phyloP scores from a whole-genome alignment of 2,329 filamentous ascomycete species.

The Neopestalotiopsis sp. region DNA sequence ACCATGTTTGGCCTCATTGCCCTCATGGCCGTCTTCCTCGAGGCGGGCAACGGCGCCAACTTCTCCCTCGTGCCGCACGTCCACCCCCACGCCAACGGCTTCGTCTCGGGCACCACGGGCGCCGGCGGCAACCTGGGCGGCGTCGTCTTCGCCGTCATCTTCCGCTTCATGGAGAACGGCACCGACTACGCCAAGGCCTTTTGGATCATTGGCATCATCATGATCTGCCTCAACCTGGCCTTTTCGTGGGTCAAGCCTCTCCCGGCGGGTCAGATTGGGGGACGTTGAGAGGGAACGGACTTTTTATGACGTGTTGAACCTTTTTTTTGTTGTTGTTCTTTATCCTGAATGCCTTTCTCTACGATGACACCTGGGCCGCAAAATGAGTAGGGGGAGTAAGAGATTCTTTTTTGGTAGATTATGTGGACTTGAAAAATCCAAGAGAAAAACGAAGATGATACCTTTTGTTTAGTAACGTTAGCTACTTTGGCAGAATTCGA shows the following conservation, averaged over 20 bases:
- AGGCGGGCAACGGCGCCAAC: slow-evolving; percentile 85
- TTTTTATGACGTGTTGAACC: too few species aligned
- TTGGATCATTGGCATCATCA: slow-evolving; percentile 83
- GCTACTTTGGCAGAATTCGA: too few species aligned
- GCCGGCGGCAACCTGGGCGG: slow-evolving; percentile 85
- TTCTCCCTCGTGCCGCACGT: slow-evolving; percentile 89
- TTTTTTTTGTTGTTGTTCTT: neutral
- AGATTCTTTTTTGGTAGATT: neutral
- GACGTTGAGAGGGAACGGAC: slow-evolving; percentile 34
- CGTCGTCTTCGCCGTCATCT: slow-evolving; percentile 83
- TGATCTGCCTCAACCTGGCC: slow-evolving; percentile 70
- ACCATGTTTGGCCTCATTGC: slow-evolving; percentile 80
- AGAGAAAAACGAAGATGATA: slow-evolving; percentile 7
- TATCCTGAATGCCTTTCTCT: neutral
- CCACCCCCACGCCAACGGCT: slow-evolving; percentile 80
- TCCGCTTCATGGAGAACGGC: slow-evolving; percentile 71
- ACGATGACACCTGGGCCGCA: neutral
- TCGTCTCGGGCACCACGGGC: slow-evolving; percentile 78
- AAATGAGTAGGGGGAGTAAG: neutral
- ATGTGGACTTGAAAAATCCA: slow-evolving; percentile 3
- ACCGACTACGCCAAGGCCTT: slow-evolving; percentile 72
- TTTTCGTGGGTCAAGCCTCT: slow-evolving; percentile 63
- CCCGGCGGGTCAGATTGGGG: slow-evolving; percentile 59
- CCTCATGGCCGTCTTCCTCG: slow-evolving; percentile 80
- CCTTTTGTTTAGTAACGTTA: neutral